A percentile compares a stretch with the other conserved stretches of the same genome.
These are phyloP conservation scores for Apiotrichum brassicae DNA, from an alignment of 1,284 basidiomycete species.

Conservation along the genomic window DNA sequence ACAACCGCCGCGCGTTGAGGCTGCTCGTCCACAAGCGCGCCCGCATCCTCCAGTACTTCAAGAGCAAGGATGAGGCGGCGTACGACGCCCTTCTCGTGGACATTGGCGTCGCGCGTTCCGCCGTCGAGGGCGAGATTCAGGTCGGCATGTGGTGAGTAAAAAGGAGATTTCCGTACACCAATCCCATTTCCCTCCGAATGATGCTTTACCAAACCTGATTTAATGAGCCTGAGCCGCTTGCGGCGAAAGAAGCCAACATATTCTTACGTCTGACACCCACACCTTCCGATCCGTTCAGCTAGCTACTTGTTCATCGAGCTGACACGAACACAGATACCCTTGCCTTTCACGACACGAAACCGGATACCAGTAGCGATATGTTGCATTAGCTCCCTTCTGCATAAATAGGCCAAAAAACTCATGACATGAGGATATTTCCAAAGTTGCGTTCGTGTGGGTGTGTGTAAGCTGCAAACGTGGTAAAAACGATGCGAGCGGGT, in stretches of 20 bases:
- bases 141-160: conserved; percentile 41
- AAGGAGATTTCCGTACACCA: too few relatives aligned
- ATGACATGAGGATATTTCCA: conserved; percentile 4
- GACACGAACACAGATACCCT: background rate
- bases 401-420: background rate
- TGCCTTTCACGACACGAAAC: background rate
- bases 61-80: conserved; percentile 58
- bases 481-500: too few relatives aligned
- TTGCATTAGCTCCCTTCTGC: conserved; percentile 6
- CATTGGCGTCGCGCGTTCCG: conserved; percentile 67
- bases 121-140: conserved; percentile 82
- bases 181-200: too few relatives aligned
- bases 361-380: background rate
- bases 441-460: too few relatives aligned
- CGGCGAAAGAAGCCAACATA: conserved; percentile 27
- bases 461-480: too few relatives aligned
- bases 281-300: background rate
- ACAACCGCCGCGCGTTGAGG: conserved; percentile 67
- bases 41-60: conserved; percentile 75
- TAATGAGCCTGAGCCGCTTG: conserved; percentile 44
- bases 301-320: background rate
- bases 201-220: conserved; percentile 47
- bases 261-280: conserved; percentile 15
- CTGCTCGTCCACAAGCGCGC: conserved; percentile 74
- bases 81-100: conserved; percentile 69